Evolutionary conservation across 2,329 filamentous ascomycete species (phyloP).

Genomic region (Alternaria gaisen): DNA sequence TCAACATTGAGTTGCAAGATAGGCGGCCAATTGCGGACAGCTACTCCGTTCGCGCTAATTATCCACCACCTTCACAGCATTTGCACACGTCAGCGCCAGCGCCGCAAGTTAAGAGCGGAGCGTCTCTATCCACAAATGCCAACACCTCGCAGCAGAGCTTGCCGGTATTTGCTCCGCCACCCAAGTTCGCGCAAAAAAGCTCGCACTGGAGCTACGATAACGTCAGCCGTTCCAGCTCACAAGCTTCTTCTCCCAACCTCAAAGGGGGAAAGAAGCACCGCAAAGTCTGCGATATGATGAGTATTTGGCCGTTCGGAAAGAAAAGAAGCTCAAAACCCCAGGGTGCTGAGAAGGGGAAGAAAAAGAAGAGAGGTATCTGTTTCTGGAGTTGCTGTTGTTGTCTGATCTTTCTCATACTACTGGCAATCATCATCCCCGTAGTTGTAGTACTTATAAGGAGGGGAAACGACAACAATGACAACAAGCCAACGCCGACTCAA

Average conservation of each 20-base stretch:
- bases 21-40: conserved; percentile 27
- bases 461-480: conserved; percentile 45
- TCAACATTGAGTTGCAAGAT: conserved; percentile 46
- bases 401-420: conserved; percentile 43
- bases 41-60: conserved; percentile 26
- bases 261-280: conserved; percentile 43
- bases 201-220: conserved; percentile 40
- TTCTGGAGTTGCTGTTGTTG: conserved; percentile 50
- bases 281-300: conserved; percentile 41
- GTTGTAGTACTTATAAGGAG: conserved; percentile 45
- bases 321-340: conserved; percentile 24
- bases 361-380: conserved; percentile 43
- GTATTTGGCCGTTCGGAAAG: conserved; percentile 33
- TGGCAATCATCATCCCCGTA: conserved; percentile 53
- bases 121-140: conserved; percentile 17
- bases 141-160: conserved; percentile 27
- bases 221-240: conserved; percentile 37
- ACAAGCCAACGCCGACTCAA: conserved; percentile 33
- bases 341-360: conserved; percentile 38
- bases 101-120: conserved; percentile 20
- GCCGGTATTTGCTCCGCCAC: conserved; percentile 46
- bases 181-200: conserved; percentile 34
- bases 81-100: conserved; percentile 29
- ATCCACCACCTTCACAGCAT: conserved; percentile 27
- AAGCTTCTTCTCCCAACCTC: conserved; percentile 30